phyloP scores from a whole-genome alignment of 257 asterid species.

The Gentiana macrophylla region DNA sequence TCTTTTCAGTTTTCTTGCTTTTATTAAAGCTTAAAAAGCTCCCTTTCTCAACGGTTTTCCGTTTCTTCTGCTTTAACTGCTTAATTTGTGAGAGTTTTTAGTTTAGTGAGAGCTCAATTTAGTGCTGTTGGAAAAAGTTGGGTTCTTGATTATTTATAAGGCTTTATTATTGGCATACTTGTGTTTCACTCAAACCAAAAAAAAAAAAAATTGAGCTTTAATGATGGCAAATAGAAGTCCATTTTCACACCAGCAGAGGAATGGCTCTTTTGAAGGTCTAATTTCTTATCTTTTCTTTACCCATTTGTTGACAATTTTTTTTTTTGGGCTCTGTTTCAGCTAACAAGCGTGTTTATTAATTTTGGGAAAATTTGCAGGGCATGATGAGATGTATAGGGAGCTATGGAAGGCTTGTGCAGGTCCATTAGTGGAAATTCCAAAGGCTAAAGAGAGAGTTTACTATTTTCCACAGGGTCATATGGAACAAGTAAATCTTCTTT shows the following conservation, averaged over 20 bases:
- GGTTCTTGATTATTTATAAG: constrained; percentile 4
- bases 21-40: too few relatives aligned
- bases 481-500: constrained; percentile 72
- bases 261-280: constrained; percentile 18
- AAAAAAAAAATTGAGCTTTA: background rate
- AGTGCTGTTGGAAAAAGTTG: too few relatives aligned
- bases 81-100: constrained; percentile 6
- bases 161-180: background rate
- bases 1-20: too few relatives aligned
- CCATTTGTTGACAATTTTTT: background rate
- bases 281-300: background rate
- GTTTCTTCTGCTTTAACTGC: constrained; percentile 1
- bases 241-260: constrained; percentile 17
- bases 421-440: constrained; percentile 80
- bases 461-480: constrained; percentile 95
- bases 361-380: constrained; percentile 14
- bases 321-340: too few relatives aligned
- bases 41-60: background rate
- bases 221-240: constrained; percentile 28
- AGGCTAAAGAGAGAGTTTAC: constrained; percentile 48
- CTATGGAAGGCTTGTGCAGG: constrained; percentile 96
- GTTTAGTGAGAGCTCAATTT: background rate
- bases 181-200: background rate
- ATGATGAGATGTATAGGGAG: constrained; percentile 51
- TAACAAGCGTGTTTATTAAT: too few relatives aligned